Evolutionary conservation across 176 grass and related monocot genomes (phyloP), one percentile per base, ranked within the genome.

Genomic region (Oryza australiensis): DNA sequence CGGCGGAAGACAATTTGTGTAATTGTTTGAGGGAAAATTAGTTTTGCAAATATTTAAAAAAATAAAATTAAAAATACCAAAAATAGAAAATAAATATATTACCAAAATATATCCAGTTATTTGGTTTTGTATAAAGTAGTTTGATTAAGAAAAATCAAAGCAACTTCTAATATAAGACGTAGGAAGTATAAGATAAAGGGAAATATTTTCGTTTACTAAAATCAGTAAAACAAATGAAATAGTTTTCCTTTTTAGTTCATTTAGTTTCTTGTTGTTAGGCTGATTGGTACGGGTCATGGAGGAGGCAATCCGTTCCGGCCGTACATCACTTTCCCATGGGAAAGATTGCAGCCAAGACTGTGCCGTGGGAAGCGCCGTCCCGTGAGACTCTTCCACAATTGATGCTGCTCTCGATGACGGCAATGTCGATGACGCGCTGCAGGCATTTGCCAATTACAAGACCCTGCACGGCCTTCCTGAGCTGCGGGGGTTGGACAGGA

Each of bases 371-470:
- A 53, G 77, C 75, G 2, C 89, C 88, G 8, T 87, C 90, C 40
- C 83, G 81, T 43, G 90, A 90, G 66, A 86, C 86, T 7, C 70
- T 97, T 20, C 26, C 76, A 97, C 77, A n/a, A 63, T 97, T 0
- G 74, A 92, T 28, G 12, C 27, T 68, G 75, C 81, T 76, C 66
- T 97, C 77, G 83, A 92, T 68, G 78, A 91, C 81, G 88, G 89
- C 65, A 81, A 80, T 68, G 26, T 89, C 1, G 84, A 94, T 1
- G 86, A 97, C 62, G 92, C 88, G 5, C 82, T 93, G 84, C 90
- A 83, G 34, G 66, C 92, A 69, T 94, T 97, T 0, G 55, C 79
- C 72, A 66, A 87, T 78, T 94, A 90, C 86, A 94, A 86, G 88
- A 89, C 15, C 55, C 46, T 92, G 66, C 85, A 94, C 20, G 86